Percentiles rank a stretch among this genome's conserved stretches.
Conservation (phyloP, 208 protist species). For the Porcisia deanei region DNA sequence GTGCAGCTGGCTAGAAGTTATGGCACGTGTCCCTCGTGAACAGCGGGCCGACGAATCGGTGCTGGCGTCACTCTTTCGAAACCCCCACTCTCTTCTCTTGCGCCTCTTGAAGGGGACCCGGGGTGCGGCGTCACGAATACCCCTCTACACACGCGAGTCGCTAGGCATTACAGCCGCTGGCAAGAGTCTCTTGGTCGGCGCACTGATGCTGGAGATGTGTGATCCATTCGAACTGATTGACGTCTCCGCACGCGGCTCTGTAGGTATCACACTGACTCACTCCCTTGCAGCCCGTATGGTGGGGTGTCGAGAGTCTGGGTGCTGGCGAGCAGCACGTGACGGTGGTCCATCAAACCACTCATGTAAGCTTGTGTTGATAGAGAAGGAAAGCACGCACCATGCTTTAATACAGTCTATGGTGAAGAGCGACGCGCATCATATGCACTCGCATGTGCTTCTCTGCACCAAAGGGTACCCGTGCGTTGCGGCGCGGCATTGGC, state of each 20-base stretch:
- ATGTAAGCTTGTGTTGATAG: constrained; percentile 56
- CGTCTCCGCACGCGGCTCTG: constrained; percentile 7
- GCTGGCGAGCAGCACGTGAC: background rate
- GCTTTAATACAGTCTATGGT: constrained; percentile 33
- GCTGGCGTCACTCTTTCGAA: constrained; percentile 12
- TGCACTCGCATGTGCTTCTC: constrained; percentile 34
- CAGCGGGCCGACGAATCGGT: background rate
- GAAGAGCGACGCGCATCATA: background rate
- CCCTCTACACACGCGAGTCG: constrained; percentile 44
- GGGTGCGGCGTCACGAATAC: background rate
- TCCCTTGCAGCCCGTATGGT: constrained; percentile 18
- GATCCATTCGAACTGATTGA: constrained; percentile 13
- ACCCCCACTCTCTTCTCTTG: constrained; percentile 4
- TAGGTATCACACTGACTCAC: constrained; percentile 20
- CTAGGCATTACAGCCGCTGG: constrained; percentile 46
- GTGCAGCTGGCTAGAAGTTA: constrained; percentile 31
- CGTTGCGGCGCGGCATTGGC: constrained; percentile 45
- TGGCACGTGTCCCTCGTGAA: constrained; percentile 5
- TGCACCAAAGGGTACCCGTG: constrained; percentile 86
- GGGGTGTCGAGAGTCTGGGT: constrained; percentile 1
- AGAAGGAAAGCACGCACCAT: constrained; percentile 77
- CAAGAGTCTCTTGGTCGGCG: constrained; percentile 42
- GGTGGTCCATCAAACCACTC: background rate
- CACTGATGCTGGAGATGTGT: constrained; percentile 28
- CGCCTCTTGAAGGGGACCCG: background rate